phyloP scores from a whole-genome alignment of 2,329 filamentous ascomycete genomes.

The Sporothrix euskadiensis region DNA sequence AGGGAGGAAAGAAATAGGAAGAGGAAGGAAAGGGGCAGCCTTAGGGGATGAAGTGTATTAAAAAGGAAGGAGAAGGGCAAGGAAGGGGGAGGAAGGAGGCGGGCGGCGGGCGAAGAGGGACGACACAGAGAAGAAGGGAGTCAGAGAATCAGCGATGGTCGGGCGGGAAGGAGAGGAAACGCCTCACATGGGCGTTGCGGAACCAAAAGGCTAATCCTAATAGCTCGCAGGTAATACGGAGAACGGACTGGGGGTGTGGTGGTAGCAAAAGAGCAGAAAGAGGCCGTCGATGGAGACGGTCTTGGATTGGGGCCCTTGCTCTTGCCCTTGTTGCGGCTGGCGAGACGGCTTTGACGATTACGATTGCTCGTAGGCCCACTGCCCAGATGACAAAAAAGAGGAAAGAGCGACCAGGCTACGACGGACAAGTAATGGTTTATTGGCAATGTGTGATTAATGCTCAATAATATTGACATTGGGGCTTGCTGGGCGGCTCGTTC shows the following conservation, averaged over 20 bases:
- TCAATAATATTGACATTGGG: slow-evolving; percentile 17
- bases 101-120: slow-evolving; percentile 8
- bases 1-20: slow-evolving; percentile 1
- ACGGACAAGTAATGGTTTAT: not conserved
- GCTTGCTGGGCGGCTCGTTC: slow-evolving; percentile 12
- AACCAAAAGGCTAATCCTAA: slow-evolving; percentile 23
- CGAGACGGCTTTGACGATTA: slow-evolving; percentile 1
- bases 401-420: not conserved
- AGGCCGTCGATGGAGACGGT: not conserved
- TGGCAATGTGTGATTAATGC: slow-evolving; percentile 13
- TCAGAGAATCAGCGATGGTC: slow-evolving; percentile 21
- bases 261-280: not conserved
- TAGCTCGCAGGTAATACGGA: slow-evolving; percentile 21
- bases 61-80: slow-evolving; percentile 17
- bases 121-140: not conserved
- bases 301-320: not conserved
- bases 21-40: not conserved
- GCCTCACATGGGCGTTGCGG: slow-evolving; percentile 23
- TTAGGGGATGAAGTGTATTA: slow-evolving; percentile 2
- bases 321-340: slow-evolving; percentile 9
- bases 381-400: not conserved
- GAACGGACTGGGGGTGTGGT: slow-evolving; percentile 13
- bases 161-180: slow-evolving; percentile 18
- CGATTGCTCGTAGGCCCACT: slow-evolving; percentile 1
- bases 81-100: not conserved